Evolutionary conservation across 2,329 filamentous ascomycete genomes (phyloP), one percentile per base, ranked within the genome.

Genomic region (Trichoderma sp.): DNA sequence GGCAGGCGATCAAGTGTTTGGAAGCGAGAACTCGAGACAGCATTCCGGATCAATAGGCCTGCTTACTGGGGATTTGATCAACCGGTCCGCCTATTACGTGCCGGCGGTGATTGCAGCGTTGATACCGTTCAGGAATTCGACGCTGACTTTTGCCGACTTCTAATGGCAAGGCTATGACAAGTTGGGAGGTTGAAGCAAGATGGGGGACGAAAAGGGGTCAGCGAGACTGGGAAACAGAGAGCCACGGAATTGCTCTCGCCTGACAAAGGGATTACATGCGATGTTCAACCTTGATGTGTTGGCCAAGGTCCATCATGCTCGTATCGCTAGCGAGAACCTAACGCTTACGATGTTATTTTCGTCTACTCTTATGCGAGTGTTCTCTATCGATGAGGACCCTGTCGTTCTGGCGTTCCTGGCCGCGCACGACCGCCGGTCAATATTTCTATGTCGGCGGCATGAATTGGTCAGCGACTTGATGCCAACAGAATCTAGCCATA

Each of bases 51-150:
- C 75, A 2, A 77, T 79, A 30, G 79, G 78, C 1, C 67, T 80
- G 41, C 67, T 80, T 68, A 80, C 78, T 2, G 76, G 71, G 0
- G 75, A 76, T 47, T 71, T 77, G 21, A 68, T 79, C 14, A 73
- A 75, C 48, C 72, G 78, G 52, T 70, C 73, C n/a, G 70, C 60
- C 2, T 78, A 75, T 56, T 80, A 80, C 65, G 71, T 71, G 1
- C 76, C 78, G 59, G 77, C 78, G 0, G 76, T 80, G 14, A 72
- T 80, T 17, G 50, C 79, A 55, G 78, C 78, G 2, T 56, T 80
- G 64, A 78, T 80, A 58, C 78, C 78, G 1, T 79, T 79, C 50
- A 76, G 71, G 64, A 80, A 79, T 59, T 39, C 60, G 7, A 69
- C 63, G 2, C 63, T 79, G 63, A 73, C 73, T 1, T 80, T 79